These are phyloP conservation scores for Cymbidium sinense DNA, from an alignment of 106 monocot species.

Conservation along the genomic window DNA sequence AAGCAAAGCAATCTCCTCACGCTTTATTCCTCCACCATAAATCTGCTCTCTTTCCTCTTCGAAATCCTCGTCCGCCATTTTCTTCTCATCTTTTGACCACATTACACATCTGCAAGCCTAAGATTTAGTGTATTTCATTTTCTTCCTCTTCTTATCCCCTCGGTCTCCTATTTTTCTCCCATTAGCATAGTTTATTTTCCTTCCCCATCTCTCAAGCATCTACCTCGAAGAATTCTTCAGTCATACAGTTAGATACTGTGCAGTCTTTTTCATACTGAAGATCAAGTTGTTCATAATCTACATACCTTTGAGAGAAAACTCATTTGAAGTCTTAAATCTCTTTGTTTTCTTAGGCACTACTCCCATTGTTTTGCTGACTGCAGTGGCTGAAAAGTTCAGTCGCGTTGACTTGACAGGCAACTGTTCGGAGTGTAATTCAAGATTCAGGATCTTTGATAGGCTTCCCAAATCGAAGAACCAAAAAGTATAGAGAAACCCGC, in stretches of 20 bases:
- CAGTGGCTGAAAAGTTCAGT: background rate
- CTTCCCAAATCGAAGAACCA: background rate
- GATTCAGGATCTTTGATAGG: background rate
- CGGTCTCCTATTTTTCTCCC: background rate
- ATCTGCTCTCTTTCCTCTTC: background rate
- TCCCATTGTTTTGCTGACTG: background rate
- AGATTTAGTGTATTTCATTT: background rate
- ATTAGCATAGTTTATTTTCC: background rate
- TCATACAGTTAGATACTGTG: background rate
- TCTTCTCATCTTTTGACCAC: background rate
- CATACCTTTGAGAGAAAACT: background rate
- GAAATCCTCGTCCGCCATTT: background rate
- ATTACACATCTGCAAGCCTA: background rate
- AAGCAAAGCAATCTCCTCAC: constrained; percentile 31
- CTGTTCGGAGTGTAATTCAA: background rate
- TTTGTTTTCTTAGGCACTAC: background rate
- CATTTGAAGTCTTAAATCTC: background rate
- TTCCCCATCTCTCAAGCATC: background rate
- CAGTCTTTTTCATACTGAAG: background rate
- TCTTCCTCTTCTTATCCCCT: background rate
- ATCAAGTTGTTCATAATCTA: background rate
- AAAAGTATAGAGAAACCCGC: too few species aligned
- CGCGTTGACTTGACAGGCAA: background rate
- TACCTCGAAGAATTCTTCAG: background rate
- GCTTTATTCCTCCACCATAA: background rate